phyloP scores from a whole-genome alignment of 345 rosid species.

The Alliaria petiolata region DNA sequence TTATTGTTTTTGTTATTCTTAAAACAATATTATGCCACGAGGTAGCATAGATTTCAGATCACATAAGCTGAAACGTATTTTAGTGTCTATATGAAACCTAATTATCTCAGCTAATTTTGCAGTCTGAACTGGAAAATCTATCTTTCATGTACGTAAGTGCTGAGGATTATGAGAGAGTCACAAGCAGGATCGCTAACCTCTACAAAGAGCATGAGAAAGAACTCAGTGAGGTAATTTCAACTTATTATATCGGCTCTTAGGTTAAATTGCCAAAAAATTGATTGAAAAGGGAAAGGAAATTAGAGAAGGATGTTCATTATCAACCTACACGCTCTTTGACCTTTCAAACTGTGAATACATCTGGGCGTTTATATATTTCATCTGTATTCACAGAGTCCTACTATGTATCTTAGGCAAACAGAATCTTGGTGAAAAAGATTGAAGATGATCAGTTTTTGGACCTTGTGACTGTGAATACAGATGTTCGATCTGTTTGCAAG shows the following conservation, averaged over 20 bases:
- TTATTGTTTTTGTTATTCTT: background rate
- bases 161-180: slow-evolving; percentile 84
- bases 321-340: background rate
- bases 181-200: slow-evolving; percentile 78
- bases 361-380: slow-evolving; percentile 28
- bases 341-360: slow-evolving; percentile 3
- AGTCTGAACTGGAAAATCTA: slow-evolving; percentile 96
- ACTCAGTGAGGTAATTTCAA: slow-evolving; percentile 60
- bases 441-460: slow-evolving; percentile 94
- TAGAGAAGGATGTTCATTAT: background rate
- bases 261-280: background rate
- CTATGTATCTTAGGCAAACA: slow-evolving; percentile 62
- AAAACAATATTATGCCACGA: background rate
- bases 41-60: background rate
- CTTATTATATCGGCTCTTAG: background rate
- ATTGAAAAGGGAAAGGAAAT: background rate
- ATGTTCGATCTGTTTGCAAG: slow-evolving; percentile 77
- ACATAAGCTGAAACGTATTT: background rate
- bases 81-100: background rate
- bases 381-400: slow-evolving; percentile 30
- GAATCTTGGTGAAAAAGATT: slow-evolving; percentile 81
- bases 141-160: slow-evolving; percentile 93
- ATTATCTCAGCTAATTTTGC: slow-evolving; percentile 34
- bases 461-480: slow-evolving; percentile 77
- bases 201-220: slow-evolving; percentile 87